Percentiles rank a stretch among this genome's conserved stretches.
Evolutionary conservation across 2,329 filamentous ascomycete species (phyloP).

Genomic region (Mycosphaerella arachidis): DNA sequence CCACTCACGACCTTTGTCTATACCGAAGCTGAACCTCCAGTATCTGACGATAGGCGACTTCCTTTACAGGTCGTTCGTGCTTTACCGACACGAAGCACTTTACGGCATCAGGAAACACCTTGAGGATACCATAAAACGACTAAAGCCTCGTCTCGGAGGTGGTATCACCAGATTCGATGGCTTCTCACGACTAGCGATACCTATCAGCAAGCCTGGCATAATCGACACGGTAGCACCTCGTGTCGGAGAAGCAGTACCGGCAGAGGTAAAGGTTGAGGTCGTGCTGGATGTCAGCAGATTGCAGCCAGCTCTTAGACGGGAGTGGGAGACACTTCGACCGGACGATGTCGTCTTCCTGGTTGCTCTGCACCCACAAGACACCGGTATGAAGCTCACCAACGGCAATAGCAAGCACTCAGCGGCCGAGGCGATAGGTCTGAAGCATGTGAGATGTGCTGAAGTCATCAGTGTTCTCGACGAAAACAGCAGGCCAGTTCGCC

Average conservation of each 20-base stretch:
- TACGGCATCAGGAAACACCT: constrained; percentile 91
- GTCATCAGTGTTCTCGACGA: constrained; percentile 83
- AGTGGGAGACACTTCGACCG: constrained; percentile 84
- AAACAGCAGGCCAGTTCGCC: constrained; percentile 67
- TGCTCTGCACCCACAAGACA: constrained; percentile 61
- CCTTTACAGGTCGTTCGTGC: constrained; percentile 85
- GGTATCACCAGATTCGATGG: constrained; percentile 68
- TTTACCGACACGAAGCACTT: constrained; percentile 87
- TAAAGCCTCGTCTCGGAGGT: constrained; percentile 66
- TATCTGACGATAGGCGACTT: constrained; percentile 95
- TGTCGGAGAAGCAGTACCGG: constrained; percentile 75
- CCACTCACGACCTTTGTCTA: constrained; percentile 77
- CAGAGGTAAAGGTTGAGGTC: constrained; percentile 80
- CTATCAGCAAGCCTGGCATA: constrained; percentile 79
- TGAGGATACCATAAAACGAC: constrained; percentile 71
- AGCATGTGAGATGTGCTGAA: constrained; percentile 73
- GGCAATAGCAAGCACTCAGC: constrained; percentile 47
- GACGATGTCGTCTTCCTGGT: constrained; percentile 90
- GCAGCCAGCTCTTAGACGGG: constrained; percentile 68
- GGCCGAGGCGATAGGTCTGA: constrained; percentile 61
- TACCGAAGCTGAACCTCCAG: constrained; percentile 92
- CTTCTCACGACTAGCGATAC: constrained; percentile 86
- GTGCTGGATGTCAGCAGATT: constrained; percentile 75
- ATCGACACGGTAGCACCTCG: constrained; percentile 77
- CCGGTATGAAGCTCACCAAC: constrained; percentile 50